Conservation (phyloP, 129 eudicot species). For the Centaurea solstitialis region DNA sequence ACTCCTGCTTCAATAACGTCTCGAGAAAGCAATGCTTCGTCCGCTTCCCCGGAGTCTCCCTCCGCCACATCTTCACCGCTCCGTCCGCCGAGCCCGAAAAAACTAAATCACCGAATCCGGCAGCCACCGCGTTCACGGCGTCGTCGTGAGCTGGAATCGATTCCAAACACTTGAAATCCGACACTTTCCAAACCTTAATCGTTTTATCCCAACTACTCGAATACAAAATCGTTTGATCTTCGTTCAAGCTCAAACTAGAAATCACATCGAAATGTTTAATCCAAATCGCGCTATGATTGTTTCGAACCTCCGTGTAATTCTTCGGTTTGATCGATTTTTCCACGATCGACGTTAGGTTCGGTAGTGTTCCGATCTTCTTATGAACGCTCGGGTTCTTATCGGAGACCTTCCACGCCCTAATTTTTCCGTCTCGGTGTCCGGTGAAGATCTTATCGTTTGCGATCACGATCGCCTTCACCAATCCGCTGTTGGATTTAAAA, state of each 20-base stretch:
- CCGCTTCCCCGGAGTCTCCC: slow-evolving; percentile 68
- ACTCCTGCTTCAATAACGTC: slow-evolving; percentile 61
- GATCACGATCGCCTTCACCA: slow-evolving; percentile 42
- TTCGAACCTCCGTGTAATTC: slow-evolving; percentile 45
- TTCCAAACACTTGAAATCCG: slow-evolving; percentile 54
- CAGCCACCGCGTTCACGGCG: slow-evolving; percentile 43
- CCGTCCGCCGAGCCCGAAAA: slow-evolving; percentile 75
- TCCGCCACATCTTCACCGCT: slow-evolving; percentile 59
- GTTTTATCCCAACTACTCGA: slow-evolving; percentile 75
- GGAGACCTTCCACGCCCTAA: slow-evolving; percentile 40
- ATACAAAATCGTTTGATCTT: slow-evolving; percentile 53
- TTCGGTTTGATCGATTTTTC: neutral
- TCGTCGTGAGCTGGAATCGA: slow-evolving; percentile 72
- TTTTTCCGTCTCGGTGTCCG: slow-evolving; percentile 46
- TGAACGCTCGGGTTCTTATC: slow-evolving; percentile 22
- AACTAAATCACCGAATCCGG: slow-evolving; percentile 56
- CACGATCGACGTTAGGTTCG: slow-evolving; percentile 23
- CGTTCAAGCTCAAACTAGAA: slow-evolving; percentile 62
- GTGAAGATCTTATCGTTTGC: slow-evolving; percentile 53
- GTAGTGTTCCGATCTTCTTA: slow-evolving; percentile 46
- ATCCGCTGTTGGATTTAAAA: slow-evolving; percentile 39
- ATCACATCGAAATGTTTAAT: slow-evolving; percentile 50
- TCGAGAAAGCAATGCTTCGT: slow-evolving; percentile 62
- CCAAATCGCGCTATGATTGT: slow-evolving; percentile 44
- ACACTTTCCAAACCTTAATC: slow-evolving; percentile 62